Base-by-base conservation (phyloP, 2,329 filamentous ascomycete species). In the Berkeleyomyces rouxiae region DNA sequence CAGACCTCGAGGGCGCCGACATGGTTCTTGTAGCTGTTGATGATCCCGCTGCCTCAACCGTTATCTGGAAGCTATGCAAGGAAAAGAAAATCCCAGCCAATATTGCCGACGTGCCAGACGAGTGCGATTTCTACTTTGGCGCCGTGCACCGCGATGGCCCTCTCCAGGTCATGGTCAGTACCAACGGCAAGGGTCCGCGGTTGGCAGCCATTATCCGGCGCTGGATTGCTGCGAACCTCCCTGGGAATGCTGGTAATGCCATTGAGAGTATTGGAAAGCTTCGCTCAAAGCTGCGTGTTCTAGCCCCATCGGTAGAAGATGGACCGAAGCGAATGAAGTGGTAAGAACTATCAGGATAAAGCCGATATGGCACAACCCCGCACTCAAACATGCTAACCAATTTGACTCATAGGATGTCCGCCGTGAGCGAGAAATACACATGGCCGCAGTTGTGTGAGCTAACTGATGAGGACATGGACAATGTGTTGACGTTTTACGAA, bases 111-210 rank as follows among this genome's bases (percentile, higher is more conserved):
- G 93, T 99, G 3, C 93, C 93, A 0, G 82, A 90, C 0, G 93
- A 99, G 73, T 99, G 93, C 74, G 93, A 99, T 71, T 99, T 99
- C 72, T 99, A 96, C 78, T 99, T 99, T 75, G 93, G 93, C 66
- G 93, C 88, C 71, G 86, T 96, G 46, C 89, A 99, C 74, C 86
- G 93, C 59, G 93, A 99, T 72, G 93, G 93, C 0, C 93, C 93
- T 4, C 75, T 99, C 65, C 93, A 99, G 77, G 86, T 99, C 70
- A 99, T 99, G 93, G 92, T 99, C 68, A 95, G 88, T 76, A 99
- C 93, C 43, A 99, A 97, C 72, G 93, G 93, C 61, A 96, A 96
- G 71, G 93, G 93, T 0, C 93, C 93, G 0, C 85, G 92, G 71
- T 76, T 99, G 66, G 93, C 93, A 7, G 92, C 89, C 67, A 85